Evolutionary conservation across 495 filamentous ascomycete genomes (phyloP), one percentile per base, ranked within the genome.

Genomic region (Podospora tetraspora): DNA sequence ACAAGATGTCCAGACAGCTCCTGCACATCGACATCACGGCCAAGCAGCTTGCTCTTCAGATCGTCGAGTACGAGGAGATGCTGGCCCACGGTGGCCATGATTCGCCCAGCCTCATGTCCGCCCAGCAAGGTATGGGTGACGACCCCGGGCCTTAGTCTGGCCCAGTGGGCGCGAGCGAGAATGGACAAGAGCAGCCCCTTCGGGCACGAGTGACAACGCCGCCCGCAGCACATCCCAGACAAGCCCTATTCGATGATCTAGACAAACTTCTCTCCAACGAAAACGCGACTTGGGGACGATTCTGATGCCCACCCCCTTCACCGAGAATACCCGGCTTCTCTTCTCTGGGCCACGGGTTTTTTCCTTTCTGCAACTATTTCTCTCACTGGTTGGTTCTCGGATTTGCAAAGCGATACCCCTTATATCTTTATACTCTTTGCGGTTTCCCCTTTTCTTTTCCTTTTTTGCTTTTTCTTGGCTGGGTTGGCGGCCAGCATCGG

Each of bases 1-100:
- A 83, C 69, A 78, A 77, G 68, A 75, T 76, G 37, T 75, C 73
- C 5, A 73, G 80, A 2, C 73, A 76, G 59, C 78, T 82, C 68
- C 77, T 80, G 30, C 70, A 78, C 67, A 80, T 83, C 64, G 80
- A 83, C 59, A 72, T 74, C 25, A 70, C 75, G 1, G 78, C 81
- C 13, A 78, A 78, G 70, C 80, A 83, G 66, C 69, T 83, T n/a
- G 81, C 81, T 0, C 74, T 78, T 56, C 78, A 80, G 59, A 77
- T 83, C 8, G 72, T 70, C 22, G 71, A 78, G 68, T 83, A 82
- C 68, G 81, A 83, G 66, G 80, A 83, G 60, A 66, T 71, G 64
- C 63, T 72, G 57, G 68, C 63, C 10, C 74, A 71, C 59, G 70
- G 63, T 43, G 73, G 68, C 30, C 66, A 64, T 22, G 70, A 30